Percentiles rank a stretch among this genome's conserved stretches.
Conservation (phyloP, 1,284 basidiomycete species). For the Singerocomus inundabilis region DNA sequence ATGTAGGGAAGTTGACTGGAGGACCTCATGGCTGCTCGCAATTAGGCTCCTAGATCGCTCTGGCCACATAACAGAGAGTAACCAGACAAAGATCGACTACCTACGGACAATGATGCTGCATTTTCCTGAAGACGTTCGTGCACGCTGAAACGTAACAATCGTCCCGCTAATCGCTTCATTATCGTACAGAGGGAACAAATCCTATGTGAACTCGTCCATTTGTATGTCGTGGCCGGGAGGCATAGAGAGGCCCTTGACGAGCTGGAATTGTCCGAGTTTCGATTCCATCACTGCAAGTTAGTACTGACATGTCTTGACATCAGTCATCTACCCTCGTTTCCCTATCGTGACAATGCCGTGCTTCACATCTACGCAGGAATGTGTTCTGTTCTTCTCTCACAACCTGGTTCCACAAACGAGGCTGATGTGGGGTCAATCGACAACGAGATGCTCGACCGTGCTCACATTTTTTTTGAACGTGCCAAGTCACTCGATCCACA, state of each 20-base stretch:
- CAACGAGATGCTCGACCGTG: conserved; percentile 47
- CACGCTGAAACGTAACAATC: background rate
- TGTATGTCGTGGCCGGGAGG: conserved; percentile 56
- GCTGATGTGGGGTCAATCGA: conserved; percentile 13
- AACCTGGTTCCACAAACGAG: conserved; percentile 26
- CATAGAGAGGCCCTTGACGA: conserved; percentile 77
- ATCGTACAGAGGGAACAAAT: conserved; percentile 65
- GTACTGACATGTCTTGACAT: conserved; percentile 10
- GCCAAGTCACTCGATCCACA: conserved; percentile 57
- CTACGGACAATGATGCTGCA: conserved; percentile 69
- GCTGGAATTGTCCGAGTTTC: conserved; percentile 68
- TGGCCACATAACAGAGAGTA: conserved; percentile 30
- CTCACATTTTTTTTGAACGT: conserved; percentile 63
- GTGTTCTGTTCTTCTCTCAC: conserved; percentile 60
- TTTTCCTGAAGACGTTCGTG: conserved; percentile 58
- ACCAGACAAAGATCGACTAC: conserved; percentile 52
- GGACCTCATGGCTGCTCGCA: conserved; percentile 70
- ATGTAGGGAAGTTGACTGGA: conserved; percentile 83
- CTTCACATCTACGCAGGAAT: conserved; percentile 84
- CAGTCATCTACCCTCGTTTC: conserved; percentile 82
- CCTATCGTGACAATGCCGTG: conserved; percentile 77
- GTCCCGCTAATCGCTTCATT: conserved; percentile 15
- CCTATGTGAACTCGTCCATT: conserved; percentile 71
- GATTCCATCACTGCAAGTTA: background rate
- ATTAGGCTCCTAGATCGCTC: conserved; percentile 52